Evolutionary conservation across 306 rosid species (phyloP), one percentile per base, ranked within the genome.

Genomic region (Senna siamea): DNA sequence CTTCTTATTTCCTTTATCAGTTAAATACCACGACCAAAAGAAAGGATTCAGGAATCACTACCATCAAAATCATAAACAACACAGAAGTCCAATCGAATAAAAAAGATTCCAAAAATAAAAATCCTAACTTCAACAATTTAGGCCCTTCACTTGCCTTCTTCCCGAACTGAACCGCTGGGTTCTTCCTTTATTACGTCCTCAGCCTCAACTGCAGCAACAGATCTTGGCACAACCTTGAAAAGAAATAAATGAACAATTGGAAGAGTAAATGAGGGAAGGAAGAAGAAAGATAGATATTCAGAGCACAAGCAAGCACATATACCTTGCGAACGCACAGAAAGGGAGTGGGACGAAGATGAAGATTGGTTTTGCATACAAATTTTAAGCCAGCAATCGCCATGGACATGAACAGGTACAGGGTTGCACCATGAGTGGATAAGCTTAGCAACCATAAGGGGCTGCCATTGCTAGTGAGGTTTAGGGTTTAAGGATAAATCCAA

Each of bases 311-410:
- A 37, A 8, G 9, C 12, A 34, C 4, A 69, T 2, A 40, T 51
- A 80, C 89, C 83, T 80, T 85, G 81, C 69, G 80, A 30, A 85
- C 19, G 78, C 83, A 84, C 48, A 74, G 84, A 60, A 80, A 79
- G 13, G 82, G 67, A 69, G 87, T 70, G 51, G 58, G 32, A 37
- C 72, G 86, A 56, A 86, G 82, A 66, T 61, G 76, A 59, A 87
- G 20, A 69, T 55, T 46, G 68, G 85, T 68, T 35, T 76, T 74
- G 80, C 65, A 82, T 0, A 78, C 56, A 19, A 80, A 78, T 57
- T 84, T 84, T n/a, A 80, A 68, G 66, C 73, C 72, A 15, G 77
- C 58, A 40, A 87, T 76, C 59, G 84, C 83, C 91, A 91, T 87
- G 76, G 78, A 28, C 69, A 62, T 51, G 72, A 53, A n/a, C n/a